Evolutionary conservation across 768 basidiomycete genomes (phyloP).

Genomic region (Boletus eberwhitei): DNA sequence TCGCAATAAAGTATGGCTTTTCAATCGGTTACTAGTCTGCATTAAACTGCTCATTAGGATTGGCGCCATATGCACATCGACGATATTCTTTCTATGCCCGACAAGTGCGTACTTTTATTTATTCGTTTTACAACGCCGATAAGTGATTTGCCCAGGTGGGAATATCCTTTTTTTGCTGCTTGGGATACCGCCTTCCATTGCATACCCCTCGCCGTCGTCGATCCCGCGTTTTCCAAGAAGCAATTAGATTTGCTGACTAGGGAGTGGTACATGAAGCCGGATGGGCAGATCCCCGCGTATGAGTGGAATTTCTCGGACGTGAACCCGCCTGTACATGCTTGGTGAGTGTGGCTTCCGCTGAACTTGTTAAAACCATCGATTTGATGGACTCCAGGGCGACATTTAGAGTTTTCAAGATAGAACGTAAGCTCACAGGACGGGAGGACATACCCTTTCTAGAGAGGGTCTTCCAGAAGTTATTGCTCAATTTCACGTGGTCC

Average conservation of each 20-base stretch:
- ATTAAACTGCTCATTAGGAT: conserved; percentile 46
- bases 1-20: conserved; percentile 66
- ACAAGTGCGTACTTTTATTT: conserved; percentile 61
- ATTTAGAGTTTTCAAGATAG: conserved; percentile 98
- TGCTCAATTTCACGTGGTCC: conserved; percentile 96
- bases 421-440: conserved; percentile 88
- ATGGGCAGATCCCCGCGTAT: conserved; percentile 97
- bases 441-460: conserved; percentile 93
- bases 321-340: conserved; percentile 98
- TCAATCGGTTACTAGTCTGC: neutral
- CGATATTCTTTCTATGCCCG: conserved; percentile 98
- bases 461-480: conserved; percentile 95
- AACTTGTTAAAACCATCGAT: neutral
- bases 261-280: conserved; percentile 99
- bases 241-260: conserved; percentile 94
- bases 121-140: neutral
- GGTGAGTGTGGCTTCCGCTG: conserved; percentile 43
- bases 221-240: conserved; percentile 94
- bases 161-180: conserved; percentile 98
- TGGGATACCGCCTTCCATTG: conserved; percentile 99
- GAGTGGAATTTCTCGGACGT: conserved; percentile 99
- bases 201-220: conserved; percentile 94
- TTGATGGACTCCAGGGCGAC: conserved; percentile 63
- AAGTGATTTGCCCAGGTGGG: conserved; percentile 59
- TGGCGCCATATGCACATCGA: conserved; percentile 96